Base-by-base conservation (phyloP, 176 grass and related monocot genomes). In the Aegilops bicornis region DNA sequence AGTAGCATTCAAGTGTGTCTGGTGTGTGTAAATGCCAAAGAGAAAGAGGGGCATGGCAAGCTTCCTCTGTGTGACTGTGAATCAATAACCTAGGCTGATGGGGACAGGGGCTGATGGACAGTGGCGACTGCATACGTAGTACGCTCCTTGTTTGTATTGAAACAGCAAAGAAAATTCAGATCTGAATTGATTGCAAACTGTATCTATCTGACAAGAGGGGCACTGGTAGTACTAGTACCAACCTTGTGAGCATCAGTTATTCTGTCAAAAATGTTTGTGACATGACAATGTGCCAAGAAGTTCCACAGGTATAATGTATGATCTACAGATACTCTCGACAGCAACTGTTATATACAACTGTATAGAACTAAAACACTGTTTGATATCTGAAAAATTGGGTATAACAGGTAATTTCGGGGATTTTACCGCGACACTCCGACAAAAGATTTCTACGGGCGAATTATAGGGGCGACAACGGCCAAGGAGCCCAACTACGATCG, bases 101-200 rank as follows among this genome's bases (percentile, higher is more conserved):
- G 43, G 43, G 36, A 42, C 63, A 56, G 15, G 45, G 65, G 63
- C 11, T 86, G 84, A 61, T 61, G 64, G 45, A 78, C 29, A 52
- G 19, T 85, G 72, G 40, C 71, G 15, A 50, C 63, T 69, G 84
- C 74, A 30, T 78, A 69, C 68, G 56, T 47, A 17, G 56, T 47
- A 17, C 50, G 50, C 50, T 79, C 65, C 25, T 71, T 86, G 23
- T 10, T 24, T 67, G 31, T 43, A 50, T 42, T 77, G 24, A 83
- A 70, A 69, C 6, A 60, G 45, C 47, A 88, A 76, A 76, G 11
- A 1, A 31, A 59, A 59, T 61, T 82, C 73, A 71, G 64, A 83
- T 83, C 23, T 48, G 64, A 83, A 88, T 70, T 88, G 36, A 63
- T 25, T 47, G 52, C 52, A 62, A 76, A 20, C 47, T 27, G 47